Base-by-base conservation (phyloP, 805 yeast species). In the Nakazawaea molendinolei region DNA sequence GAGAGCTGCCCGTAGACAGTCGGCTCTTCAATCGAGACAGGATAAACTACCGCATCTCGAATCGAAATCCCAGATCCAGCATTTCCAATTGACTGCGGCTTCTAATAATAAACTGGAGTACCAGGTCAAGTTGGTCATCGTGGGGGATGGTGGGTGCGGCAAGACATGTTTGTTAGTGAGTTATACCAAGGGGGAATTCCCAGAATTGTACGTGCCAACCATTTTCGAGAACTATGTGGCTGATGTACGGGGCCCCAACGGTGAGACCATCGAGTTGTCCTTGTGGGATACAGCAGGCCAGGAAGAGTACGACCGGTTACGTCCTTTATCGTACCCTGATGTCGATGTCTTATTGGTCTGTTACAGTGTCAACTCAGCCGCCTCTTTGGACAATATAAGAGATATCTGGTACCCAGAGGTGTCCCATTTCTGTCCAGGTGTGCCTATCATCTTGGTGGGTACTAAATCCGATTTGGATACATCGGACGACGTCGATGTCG, bases 111-210 rank as follows among this genome's bases (percentile, higher is more conserved):
- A 38, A 26, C 36, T 33, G 31, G 21, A 36, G 13, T 36, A 43
- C 29, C 45, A 53, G 31, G 49, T 56, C 41, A 60, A 60, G 33
- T 46, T 59, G 14, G 94, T 86, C 9, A 82, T 82, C 19, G 92
- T 86, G 8, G 95, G 95, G 6, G 95, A 86, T 55, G 87, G 90
- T 48, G 89, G 86, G 13, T 80, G 92, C 53, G 95, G 95, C n/a
- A 86, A 86, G 55, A 86, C 95, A 0, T 81, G 89, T 48, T 56
- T 86, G 47, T 37, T 51, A 21, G 44, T 45, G 23, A 58, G 84
- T 14, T 86, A 79, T 52, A 71, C 85, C 4, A 76, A 78, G 48
- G 80, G 82, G 16, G 62, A 66, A 46, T 83, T 82, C 52, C 92
- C 94, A 1, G 72, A 70, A 29, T 66, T 69, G 7, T 82, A 86